Percentiles rank a stretch among this genome's conserved stretches.
Evolutionary conservation across 2,329 filamentous ascomycete genomes (phyloP).

Genomic region (Corniculantispora saksenae): DNA sequence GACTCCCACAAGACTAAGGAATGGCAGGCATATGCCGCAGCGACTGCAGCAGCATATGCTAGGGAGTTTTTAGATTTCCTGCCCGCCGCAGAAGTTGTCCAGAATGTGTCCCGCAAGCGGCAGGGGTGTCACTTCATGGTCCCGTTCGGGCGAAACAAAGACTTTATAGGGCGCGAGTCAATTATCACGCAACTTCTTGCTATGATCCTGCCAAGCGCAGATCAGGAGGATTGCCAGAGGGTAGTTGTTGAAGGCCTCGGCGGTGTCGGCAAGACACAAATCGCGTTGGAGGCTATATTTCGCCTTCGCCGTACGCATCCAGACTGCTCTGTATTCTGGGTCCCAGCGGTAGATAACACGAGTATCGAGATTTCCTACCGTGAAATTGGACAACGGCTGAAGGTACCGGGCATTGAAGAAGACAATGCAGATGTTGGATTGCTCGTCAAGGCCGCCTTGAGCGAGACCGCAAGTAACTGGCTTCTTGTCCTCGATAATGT

Average conservation of each 20-base stretch:
- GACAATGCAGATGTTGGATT: constrained; percentile 35
- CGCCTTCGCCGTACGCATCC: constrained; percentile 27
- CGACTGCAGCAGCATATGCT: constrained; percentile 30
- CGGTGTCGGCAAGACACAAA: constrained; percentile 41
- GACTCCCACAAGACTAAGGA: constrained; percentile 40
- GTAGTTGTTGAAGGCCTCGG: constrained; percentile 34
- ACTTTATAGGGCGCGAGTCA: constrained; percentile 28
- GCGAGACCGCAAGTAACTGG: constrained; percentile 35
- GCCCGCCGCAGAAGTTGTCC: background rate
- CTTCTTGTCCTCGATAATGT: constrained; percentile 48
- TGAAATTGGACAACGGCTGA: constrained; percentile 33
- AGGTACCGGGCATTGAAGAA: constrained; percentile 32
- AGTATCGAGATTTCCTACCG: constrained; percentile 38
- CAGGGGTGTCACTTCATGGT: constrained; percentile 22
- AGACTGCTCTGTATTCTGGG: constrained; percentile 44
- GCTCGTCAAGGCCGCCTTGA: constrained; percentile 37
- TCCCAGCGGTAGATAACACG: constrained; percentile 31
- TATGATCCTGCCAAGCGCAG: constrained; percentile 5
- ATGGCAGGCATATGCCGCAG: constrained; percentile 39
- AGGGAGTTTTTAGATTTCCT: constrained; percentile 9
- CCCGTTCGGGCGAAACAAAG: constrained; percentile 28
- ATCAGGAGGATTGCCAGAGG: constrained; percentile 27
- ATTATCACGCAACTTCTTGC: constrained; percentile 24
- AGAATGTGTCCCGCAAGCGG: no score
- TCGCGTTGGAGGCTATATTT: constrained; percentile 38